phyloP scores from a whole-genome alignment of 2,329 filamentous ascomycete species.

The Monilinia polystroma region DNA sequence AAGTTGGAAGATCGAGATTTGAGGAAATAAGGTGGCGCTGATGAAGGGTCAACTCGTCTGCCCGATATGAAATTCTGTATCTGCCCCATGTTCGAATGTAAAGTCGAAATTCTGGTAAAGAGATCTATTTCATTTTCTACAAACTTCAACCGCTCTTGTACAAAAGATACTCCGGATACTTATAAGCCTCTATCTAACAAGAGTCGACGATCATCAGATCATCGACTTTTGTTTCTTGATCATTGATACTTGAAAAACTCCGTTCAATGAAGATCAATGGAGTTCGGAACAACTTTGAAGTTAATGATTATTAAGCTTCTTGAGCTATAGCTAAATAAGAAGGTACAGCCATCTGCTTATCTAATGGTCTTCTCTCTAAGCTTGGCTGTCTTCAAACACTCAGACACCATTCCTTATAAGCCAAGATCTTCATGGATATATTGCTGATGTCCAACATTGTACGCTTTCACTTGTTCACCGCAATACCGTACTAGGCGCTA shows the following conservation, averaged over 20 bases:
- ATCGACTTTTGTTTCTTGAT: no score
- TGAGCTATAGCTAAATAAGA: background rate
- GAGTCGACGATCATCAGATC: background rate
- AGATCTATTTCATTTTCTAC: background rate
- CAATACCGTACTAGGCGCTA: background rate
- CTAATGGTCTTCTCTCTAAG: background rate
- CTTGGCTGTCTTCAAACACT: background rate
- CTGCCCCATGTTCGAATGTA: constrained; percentile 25
- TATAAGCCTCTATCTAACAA: background rate
- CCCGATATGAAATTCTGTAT: constrained; percentile 35
- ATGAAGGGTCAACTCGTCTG: constrained; percentile 25
- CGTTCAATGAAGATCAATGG: background rate
- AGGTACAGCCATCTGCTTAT: background rate
- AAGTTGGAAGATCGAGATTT: constrained; percentile 36
- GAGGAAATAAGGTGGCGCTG: constrained; percentile 37
- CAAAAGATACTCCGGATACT: background rate
- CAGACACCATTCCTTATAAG: background rate
- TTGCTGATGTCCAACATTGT: background rate
- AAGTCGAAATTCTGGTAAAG: background rate
- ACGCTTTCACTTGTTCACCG: background rate
- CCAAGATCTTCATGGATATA: background rate
- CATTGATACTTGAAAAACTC: no score
- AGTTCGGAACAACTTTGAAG: constrained; percentile 4
- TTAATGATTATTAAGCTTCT: background rate
- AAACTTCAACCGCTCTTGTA: background rate